phyloP scores from a whole-genome alignment of 2,329 filamentous ascomycete genomes.

The Teratosphaeria destructans region DNA sequence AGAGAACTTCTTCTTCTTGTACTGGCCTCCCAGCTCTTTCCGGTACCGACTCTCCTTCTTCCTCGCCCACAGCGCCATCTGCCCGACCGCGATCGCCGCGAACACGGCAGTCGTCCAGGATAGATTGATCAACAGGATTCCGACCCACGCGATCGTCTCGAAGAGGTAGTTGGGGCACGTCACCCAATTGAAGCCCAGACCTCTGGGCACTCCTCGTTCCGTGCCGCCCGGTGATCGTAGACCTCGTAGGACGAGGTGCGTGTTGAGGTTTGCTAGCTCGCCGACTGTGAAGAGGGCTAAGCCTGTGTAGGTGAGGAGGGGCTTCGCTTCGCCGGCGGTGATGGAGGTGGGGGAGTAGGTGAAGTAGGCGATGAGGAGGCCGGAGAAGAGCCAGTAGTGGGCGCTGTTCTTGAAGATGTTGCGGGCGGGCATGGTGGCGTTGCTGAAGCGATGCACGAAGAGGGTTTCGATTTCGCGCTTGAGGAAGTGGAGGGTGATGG shows the following conservation, averaged over 20 bases:
- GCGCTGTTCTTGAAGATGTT: slow-evolving; percentile 93
- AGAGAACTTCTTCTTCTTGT: slow-evolving; percentile 84
- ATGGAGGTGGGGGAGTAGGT: slow-evolving; percentile 68
- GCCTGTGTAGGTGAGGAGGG: slow-evolving; percentile 53
- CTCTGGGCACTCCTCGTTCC: slow-evolving; percentile 76
- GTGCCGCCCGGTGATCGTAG: slow-evolving; percentile 71
- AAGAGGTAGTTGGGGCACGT: slow-evolving; percentile 98
- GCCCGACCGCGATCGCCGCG: slow-evolving; percentile 57
- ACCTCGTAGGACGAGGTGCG: slow-evolving; percentile 68
- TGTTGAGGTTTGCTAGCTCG: slow-evolving; percentile 68
- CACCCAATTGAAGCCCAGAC: slow-evolving; percentile 74
- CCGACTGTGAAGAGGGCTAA: slow-evolving; percentile 64
- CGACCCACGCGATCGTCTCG: slow-evolving; percentile 77
- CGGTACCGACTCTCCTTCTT: slow-evolving; percentile 89
- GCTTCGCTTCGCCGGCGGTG: slow-evolving; percentile 46
- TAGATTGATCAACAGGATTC: slow-evolving; percentile 67
- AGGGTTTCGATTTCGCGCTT: slow-evolving; percentile 94
- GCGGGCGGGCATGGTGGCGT: slow-evolving; percentile 78
- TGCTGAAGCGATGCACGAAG: slow-evolving; percentile 90
- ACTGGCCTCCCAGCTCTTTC: slow-evolving; percentile 82
- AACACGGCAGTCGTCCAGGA: slow-evolving; percentile 72
- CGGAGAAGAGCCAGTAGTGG: slow-evolving; percentile 86
- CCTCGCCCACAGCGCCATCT: slow-evolving; percentile 80
- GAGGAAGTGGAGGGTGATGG: slow-evolving; percentile 74
- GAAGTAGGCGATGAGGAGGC: slow-evolving; percentile 71